A percentile compares a stretch with the other conserved stretches of the same genome.
These are phyloP conservation scores for Paecilomyces sp. DNA, from an alignment of 2,329 filamentous ascomycete genomes.

Conservation along the genomic window DNA sequence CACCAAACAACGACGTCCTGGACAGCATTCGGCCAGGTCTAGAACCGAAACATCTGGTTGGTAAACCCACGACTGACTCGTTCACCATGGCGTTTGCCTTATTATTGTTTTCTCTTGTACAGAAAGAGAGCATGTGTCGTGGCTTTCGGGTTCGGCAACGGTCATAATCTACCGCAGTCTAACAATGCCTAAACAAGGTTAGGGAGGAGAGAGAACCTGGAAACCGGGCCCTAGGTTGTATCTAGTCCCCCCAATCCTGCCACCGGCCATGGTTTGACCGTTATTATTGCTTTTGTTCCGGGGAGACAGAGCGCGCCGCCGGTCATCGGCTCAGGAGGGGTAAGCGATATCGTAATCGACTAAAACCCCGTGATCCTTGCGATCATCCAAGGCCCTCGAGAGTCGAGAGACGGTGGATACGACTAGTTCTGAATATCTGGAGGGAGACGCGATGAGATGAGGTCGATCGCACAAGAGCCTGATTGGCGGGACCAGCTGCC, in stretches of 20 bases:
- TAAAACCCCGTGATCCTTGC: not conserved
- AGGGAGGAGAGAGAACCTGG: not conserved
- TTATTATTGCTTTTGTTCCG: too few relatives aligned
- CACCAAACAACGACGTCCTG: not conserved
- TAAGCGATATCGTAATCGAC: not conserved
- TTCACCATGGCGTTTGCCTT: not conserved
- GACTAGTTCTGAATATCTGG: not conserved
- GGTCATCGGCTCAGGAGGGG: not conserved
- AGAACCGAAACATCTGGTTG: not conserved
- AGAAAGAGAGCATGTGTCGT: not conserved
- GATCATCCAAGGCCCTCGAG: not conserved
- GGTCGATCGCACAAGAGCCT: not conserved
- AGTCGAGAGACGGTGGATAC: not conserved
- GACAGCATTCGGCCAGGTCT: not conserved
- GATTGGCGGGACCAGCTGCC: conserved; percentile 6
- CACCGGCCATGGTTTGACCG: too few relatives aligned
- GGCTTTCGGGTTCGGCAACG: not conserved
- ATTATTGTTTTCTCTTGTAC: not conserved
- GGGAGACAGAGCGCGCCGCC: not conserved
- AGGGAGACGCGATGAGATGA: not conserved
- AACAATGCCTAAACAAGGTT: not conserved
- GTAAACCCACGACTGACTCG: not conserved
- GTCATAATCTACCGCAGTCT: not conserved
- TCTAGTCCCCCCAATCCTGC: too few relatives aligned
- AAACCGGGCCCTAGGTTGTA: not conserved